Base-by-base conservation (phyloP, 306 rosid species). In the Glycine tomentella region DNA sequence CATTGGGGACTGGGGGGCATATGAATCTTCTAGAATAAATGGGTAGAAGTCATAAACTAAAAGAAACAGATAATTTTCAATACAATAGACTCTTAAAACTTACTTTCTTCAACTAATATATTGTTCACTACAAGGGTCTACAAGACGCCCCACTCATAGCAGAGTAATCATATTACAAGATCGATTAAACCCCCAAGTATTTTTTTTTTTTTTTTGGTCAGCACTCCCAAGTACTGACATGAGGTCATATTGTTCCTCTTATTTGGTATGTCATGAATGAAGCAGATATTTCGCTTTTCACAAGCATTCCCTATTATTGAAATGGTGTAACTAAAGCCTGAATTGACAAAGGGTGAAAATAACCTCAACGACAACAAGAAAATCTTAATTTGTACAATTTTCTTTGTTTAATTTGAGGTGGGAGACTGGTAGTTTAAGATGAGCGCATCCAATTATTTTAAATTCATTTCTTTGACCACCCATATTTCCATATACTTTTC, bases 1-100 rank as follows among this genome's bases (percentile, higher is more conserved):
- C 34, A 52, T 58, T 52, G n/a, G 33, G n/a, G 55, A 52, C 51
- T 52, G n/a, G 33, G 59, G 55, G 76, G 49, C 71, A 74, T 62
- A 34, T 0, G 25, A 71, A 36, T 61, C 17, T 58, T 4, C 44
- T 8, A 4, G 4, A 73, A 68, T 6, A 69, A 68, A 80, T 13
- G 34, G 52, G 59, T 53, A 70, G 13, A 69, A 33, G 58, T 11
- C 62, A 56, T 59, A 17, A 31, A 62, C 61, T 25, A 25, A 67
- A 49, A 59, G 38, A 79, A 72, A 20, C 7, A 25, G 4, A 13
- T 14, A n/a, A 50, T 68, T 69, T n/a, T n/a, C n/a, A n/a, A n/a
- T n/a, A n/a, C n/a, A n/a, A n/a, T n/a, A n/a, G 16, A 38, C 72
- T 53, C 79, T 9, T 13, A 42, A 65, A 38, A 38, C 17, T 12